Evolutionary conservation across 2,329 filamentous ascomycete genomes (phyloP), one percentile per base, ranked within the genome.

Genomic region (Epichloe scottii): DNA sequence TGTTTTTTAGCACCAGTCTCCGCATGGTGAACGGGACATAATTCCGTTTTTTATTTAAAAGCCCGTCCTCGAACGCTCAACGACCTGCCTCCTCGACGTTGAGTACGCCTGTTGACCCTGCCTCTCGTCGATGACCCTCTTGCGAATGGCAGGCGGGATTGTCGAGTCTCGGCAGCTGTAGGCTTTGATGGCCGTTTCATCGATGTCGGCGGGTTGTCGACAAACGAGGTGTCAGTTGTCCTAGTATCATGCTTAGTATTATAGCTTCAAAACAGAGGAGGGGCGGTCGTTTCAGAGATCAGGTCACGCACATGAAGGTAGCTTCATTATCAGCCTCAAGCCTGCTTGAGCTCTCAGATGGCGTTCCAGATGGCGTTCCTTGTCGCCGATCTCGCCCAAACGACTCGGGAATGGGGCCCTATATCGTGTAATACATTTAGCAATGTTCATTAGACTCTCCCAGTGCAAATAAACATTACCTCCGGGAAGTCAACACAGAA

Each of bases 401-500:
- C 1, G 89, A 95, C 59, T 95, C 89, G 8, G 82, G 64, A 56
- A 95, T 81, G 0, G 90, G 90, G 1, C 86, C 87, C 87, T 93
- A 52, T 43, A 1, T 35, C 17, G 26, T 19, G 17, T 6, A 19
- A 23, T 37, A 37, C 37, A 35, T 41, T n/a, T 19, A 40, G n/a
- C n/a, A 38, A 47, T 10, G 14, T 14, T 34, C 3, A 7, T 11
- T 33, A 10, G 21, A 7, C 34, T 17, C 33, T 23, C 8, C 2
- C 11, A 4, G 26, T 1, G 21, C 30, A 42, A 38, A 23, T n/a
- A 23, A 17, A 49, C 40, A 23, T 39, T 70, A 89, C 89, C 80
- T 98, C 93, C 0, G 89, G 87, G 57, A 96, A 98, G 66, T 98
- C 93, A 34, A 97, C 90, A 66, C 91, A 97, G 66, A 97, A 98